These are phyloP conservation scores for Xylaria sp. DNA, from an alignment of 2,329 filamentous ascomycete species.

Conservation along the genomic window DNA sequence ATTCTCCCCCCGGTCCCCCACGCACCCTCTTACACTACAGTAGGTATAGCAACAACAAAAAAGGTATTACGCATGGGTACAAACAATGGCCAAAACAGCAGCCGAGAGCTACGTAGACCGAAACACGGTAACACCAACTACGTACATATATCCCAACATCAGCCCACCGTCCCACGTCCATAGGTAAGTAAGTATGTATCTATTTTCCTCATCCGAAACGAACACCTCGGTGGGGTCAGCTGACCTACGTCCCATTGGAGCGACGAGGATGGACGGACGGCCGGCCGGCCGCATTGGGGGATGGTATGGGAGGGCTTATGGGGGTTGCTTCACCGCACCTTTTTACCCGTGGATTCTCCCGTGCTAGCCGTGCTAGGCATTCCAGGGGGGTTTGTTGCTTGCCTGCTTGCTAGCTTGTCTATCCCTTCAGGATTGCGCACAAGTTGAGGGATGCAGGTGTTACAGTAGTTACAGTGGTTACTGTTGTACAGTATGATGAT, in stretches of 20 bases:
- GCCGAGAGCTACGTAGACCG: not conserved
- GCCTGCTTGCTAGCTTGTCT: too few species aligned
- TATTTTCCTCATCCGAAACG: not conserved
- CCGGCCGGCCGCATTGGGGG: not conserved
- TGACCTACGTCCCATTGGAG: slow-evolving; percentile 17
- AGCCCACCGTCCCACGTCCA: not conserved
- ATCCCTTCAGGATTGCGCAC: too few species aligned
- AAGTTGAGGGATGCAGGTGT: too few species aligned
- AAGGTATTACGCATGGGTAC: not conserved
- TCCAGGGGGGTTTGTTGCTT: slow-evolving; percentile 14
- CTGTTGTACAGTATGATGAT: slow-evolving; percentile 6
- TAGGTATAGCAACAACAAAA: not conserved
- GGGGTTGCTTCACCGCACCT: slow-evolving; percentile 18
- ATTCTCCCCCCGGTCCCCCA: slow-evolving; percentile 17
- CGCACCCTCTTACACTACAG: not conserved
- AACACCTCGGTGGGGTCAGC: slow-evolving; percentile 19
- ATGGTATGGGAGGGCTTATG: too few species aligned
- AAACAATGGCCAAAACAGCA: not conserved
- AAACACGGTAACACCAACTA: not conserved
- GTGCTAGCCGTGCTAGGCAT: slow-evolving; percentile 24
- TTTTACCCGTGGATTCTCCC: slow-evolving; percentile 31
- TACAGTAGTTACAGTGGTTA: too few species aligned
- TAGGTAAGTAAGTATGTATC: not conserved
- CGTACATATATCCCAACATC: too few species aligned
- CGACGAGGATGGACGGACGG: slow-evolving; percentile 8